Percentiles rank a stretch among this genome's conserved stretches.
These are phyloP conservation scores for Chlamydomonas urium DNA, from an alignment of 139 green algal species.

Conservation along the genomic window DNA sequence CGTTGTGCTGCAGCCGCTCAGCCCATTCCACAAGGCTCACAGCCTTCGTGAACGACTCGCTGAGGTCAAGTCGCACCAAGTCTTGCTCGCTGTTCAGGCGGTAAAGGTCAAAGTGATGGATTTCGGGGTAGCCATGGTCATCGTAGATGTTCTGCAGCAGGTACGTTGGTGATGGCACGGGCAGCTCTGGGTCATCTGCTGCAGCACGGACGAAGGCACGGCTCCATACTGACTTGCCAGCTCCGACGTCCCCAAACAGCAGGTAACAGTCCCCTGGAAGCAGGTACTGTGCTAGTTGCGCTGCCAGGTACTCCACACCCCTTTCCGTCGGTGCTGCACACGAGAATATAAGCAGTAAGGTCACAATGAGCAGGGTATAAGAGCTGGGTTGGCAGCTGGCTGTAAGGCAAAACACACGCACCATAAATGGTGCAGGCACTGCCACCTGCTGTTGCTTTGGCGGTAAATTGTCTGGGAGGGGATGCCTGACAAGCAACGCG, in stretches of 20 bases:
- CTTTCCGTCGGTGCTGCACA: neutral
- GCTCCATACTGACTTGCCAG: constrained; percentile 81
- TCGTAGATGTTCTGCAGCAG: constrained; percentile 82
- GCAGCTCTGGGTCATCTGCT: constrained; percentile 48
- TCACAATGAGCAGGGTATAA: constrained; percentile 4
- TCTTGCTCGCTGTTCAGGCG: constrained; percentile 40
- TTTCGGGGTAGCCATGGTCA: constrained; percentile 40
- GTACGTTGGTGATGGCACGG: constrained; percentile 82
- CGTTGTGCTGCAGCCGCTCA: constrained; percentile 35
- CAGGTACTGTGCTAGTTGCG: constrained; percentile 27
- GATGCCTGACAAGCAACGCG: too few species aligned
- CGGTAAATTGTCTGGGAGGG: too few species aligned
- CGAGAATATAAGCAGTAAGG: too few species aligned
- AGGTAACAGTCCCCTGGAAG: constrained; percentile 52
- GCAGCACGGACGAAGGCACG: constrained; percentile 70
- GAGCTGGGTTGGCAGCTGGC: too few species aligned
- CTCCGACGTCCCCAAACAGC: constrained; percentile 72
- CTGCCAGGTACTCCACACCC: constrained; percentile 30
- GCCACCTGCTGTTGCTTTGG: too few species aligned
- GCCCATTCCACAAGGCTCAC: constrained; percentile 65
- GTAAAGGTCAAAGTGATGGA: constrained; percentile 87
- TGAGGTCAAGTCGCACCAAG: constrained; percentile 43
- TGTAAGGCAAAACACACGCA: too few species aligned
- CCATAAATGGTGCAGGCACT: too few species aligned
- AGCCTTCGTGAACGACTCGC: constrained; percentile 29